phyloP scores from a whole-genome alignment of 768 basidiomycete genomes.

The Rhizopogon vesiculosus region DNA sequence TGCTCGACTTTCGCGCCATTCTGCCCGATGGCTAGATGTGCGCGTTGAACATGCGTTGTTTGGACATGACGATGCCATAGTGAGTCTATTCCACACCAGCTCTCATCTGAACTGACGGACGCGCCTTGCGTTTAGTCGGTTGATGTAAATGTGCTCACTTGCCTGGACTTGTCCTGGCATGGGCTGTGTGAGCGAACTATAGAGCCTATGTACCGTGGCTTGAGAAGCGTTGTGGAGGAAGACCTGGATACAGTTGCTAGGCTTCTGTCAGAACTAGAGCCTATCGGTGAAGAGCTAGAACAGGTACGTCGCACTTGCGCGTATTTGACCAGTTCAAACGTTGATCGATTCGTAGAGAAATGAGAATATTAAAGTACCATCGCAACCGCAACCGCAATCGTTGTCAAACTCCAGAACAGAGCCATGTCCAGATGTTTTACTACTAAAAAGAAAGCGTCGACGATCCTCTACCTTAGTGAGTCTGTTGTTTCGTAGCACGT shows the following conservation, averaged over 20 bases:
- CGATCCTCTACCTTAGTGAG: conserved; percentile 10
- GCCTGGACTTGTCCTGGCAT: conserved; percentile 19
- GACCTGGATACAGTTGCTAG: conserved; percentile 40
- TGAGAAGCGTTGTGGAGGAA: conserved; percentile 30
- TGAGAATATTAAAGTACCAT: background rate
- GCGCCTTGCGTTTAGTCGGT: conserved; percentile 4
- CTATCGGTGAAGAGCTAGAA: conserved; percentile 9
- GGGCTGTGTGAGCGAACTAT: conserved; percentile 26
- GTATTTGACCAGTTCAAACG: background rate
- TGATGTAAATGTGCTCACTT: conserved; percentile 8
- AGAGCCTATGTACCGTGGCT: conserved; percentile 28
- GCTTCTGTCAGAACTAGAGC: conserved; percentile 38
- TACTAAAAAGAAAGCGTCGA: conserved; percentile 8
- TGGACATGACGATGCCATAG: conserved; percentile 6
- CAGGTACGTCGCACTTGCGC: conserved; percentile 8
- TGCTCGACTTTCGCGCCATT: conserved; percentile 7
- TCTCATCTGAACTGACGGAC: background rate
- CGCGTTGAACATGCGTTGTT: conserved; percentile 5
- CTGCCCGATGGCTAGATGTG: conserved; percentile 7
- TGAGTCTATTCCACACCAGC: conserved; percentile 3
- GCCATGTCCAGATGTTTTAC: background rate
- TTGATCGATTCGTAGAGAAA: background rate
- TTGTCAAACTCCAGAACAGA: background rate
- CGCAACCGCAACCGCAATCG: background rate
- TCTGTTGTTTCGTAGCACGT: background rate